phyloP scores from a whole-genome alignment of 108 stramenopile species.

The Nannochloropsis salina region DNA sequence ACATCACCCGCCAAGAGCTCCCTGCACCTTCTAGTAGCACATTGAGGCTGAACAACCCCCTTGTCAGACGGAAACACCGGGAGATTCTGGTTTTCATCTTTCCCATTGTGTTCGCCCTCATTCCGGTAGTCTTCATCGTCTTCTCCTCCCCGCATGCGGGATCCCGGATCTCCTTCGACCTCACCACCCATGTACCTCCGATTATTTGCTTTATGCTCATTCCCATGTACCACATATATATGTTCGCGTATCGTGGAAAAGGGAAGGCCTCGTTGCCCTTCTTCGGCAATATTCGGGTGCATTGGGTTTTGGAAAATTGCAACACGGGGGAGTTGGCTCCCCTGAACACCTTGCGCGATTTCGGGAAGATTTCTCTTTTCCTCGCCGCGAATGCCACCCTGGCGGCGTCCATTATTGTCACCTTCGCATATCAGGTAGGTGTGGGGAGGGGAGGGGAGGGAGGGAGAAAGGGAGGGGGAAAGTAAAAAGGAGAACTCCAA shows the following conservation, averaged over 20 bases:
- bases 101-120: not conserved
- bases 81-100: conserved; percentile 13
- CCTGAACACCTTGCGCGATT: not conserved
- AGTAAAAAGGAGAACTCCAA: not conserved
- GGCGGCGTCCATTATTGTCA: not conserved
- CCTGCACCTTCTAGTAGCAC: not conserved
- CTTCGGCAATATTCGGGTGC: conserved; percentile 1
- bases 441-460: not conserved
- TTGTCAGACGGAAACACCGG: not conserved
- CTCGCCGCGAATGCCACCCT: not conserved
- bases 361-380: not conserved
- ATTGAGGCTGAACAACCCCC: not conserved
- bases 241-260: not conserved
- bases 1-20: not conserved
- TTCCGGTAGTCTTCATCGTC: not conserved
- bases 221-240: not conserved
- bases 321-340: not conserved
- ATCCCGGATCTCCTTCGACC: not conserved
- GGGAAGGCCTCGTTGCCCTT: not conserved
- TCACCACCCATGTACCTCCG: not conserved
- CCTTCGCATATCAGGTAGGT: not conserved
- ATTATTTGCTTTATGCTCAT: not conserved
- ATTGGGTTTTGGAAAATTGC: not conserved
- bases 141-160: not conserved
- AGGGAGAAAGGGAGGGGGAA: not conserved